Conservation (phyloP, 352 stramenopile species). For the Globisporangium rhizosaccharum region DNA sequence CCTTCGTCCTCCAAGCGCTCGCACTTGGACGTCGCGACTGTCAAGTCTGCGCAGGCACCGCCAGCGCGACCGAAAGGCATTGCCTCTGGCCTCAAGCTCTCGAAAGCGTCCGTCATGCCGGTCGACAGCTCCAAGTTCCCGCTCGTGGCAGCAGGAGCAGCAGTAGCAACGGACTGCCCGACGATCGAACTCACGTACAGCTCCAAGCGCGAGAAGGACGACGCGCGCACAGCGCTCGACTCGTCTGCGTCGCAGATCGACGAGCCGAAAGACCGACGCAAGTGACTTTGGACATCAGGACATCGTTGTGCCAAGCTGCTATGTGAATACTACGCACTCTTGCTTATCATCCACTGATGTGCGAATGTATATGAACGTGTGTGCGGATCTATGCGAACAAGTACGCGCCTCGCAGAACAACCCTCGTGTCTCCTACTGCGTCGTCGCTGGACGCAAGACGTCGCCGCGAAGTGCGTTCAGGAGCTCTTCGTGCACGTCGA, state of each 20-base stretch:
- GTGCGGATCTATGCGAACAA: too few relatives aligned
- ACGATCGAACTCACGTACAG: constrained; percentile 11
- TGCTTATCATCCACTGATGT: too few relatives aligned
- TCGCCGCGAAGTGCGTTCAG: constrained; percentile 37
- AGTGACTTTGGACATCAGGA: not conserved
- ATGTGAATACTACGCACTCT: too few relatives aligned
- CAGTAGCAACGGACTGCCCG: too few relatives aligned
- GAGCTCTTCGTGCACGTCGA: constrained; percentile 33
- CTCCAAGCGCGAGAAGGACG: constrained; percentile 2
- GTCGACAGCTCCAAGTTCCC: constrained; percentile 21
- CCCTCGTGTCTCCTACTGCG: not conserved
- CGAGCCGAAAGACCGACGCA: not conserved
- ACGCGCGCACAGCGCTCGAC: constrained; percentile 5
- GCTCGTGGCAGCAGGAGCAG: not conserved
- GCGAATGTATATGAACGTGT: too few relatives aligned
- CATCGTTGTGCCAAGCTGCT: not conserved
- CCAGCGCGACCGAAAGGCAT: constrained; percentile 4
- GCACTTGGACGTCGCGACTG: constrained; percentile 1
- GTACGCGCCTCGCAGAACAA: too few relatives aligned
- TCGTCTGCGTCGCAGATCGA: constrained; percentile 20
- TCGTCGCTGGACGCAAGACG: constrained; percentile 18
- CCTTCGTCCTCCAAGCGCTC: not conserved
- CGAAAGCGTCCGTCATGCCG: constrained; percentile 61
- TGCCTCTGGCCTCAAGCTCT: constrained; percentile 19
- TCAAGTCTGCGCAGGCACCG: constrained; percentile 6